Conservation (phyloP, 495 filamentous ascomycete species). For the Parmelia sp. region DNA sequence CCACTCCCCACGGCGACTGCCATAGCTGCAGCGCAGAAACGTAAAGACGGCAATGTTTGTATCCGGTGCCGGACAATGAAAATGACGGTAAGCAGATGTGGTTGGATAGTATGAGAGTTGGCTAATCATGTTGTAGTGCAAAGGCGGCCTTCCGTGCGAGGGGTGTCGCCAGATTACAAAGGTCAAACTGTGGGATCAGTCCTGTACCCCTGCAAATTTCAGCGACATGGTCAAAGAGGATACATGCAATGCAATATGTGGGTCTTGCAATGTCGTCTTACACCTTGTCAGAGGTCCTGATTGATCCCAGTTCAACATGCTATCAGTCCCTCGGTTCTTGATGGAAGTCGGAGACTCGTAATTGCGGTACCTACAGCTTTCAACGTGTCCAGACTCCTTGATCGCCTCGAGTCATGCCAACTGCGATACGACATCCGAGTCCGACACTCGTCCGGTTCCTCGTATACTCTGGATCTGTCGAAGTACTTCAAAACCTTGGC, state of each 20-base stretch:
- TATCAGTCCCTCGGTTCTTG: conserved; percentile 40
- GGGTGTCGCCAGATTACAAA: conserved; percentile 36
- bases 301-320: conserved; percentile 40
- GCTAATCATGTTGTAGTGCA: conserved; percentile 31
- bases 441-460: conserved; percentile 41
- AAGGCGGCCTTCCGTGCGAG: conserved; percentile 44
- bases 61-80: conserved; percentile 17
- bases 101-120: neutral
- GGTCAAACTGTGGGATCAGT: conserved; percentile 42
- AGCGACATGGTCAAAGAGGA: conserved; percentile 46
- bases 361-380: conserved; percentile 42
- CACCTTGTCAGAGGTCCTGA: conserved; percentile 23
- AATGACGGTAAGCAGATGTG: neutral
- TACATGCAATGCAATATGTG: conserved; percentile 48
- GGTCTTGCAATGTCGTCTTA: conserved; percentile 9
- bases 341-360: conserved; percentile 34
- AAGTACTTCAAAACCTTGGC: conserved; percentile 34
- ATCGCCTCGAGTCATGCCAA: conserved; percentile 39
- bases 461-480: conserved; percentile 42
- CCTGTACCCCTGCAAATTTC: conserved; percentile 45
- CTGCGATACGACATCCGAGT: conserved; percentile 46
- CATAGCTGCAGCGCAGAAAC: conserved; percentile 7
- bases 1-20: conserved; percentile 7
- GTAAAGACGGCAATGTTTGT: conserved; percentile 13
- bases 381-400: conserved; percentile 38